Conservation (phyloP, 257 asterid genomes). For the Plectranthus barbatus region DNA sequence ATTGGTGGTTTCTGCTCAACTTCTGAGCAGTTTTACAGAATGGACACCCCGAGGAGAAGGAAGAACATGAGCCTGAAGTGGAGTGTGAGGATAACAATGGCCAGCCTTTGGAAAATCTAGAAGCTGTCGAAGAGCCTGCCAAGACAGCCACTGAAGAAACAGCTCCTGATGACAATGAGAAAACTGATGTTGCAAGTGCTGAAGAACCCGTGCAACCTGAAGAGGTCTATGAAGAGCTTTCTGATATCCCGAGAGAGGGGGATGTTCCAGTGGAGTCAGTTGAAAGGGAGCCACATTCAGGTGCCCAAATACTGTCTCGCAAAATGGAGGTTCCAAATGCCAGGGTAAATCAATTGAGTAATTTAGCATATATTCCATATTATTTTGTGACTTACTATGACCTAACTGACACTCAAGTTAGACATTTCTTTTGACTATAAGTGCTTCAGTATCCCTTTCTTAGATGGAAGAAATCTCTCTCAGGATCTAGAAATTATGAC, state of each 20-base stretch:
- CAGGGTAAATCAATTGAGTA: slow-evolving; percentile 38
- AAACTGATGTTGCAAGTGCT: slow-evolving; percentile 18
- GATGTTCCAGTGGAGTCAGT: slow-evolving; percentile 34
- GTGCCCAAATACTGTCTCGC: slow-evolving; percentile 45
- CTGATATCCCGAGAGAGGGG: slow-evolving; percentile 37
- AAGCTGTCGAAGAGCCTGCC: slow-evolving; percentile 24
- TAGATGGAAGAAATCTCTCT: background rate
- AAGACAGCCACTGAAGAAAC: slow-evolving; percentile 21
- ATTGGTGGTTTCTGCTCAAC: background rate
- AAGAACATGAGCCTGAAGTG: slow-evolving; percentile 20
- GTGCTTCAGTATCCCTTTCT: background rate
- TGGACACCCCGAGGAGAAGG: slow-evolving; percentile 19
- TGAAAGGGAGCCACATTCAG: slow-evolving; percentile 30
- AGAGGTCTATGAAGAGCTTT: slow-evolving; percentile 29
- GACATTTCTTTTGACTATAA: background rate
- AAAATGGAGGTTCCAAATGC: slow-evolving; percentile 91
- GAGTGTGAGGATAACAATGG: slow-evolving; percentile 17
- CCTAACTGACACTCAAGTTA: background rate
- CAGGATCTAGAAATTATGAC: background rate
- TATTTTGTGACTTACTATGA: background rate
- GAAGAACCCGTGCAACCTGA: slow-evolving; percentile 26
- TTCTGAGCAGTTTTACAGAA: slow-evolving; percentile 23
- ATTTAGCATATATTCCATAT: background rate
- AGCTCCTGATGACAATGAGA: slow-evolving; percentile 25
- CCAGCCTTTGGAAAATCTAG: slow-evolving; percentile 23